phyloP scores from a whole-genome alignment of 2,329 filamentous ascomycete species.

The Beauveria varroae region DNA sequence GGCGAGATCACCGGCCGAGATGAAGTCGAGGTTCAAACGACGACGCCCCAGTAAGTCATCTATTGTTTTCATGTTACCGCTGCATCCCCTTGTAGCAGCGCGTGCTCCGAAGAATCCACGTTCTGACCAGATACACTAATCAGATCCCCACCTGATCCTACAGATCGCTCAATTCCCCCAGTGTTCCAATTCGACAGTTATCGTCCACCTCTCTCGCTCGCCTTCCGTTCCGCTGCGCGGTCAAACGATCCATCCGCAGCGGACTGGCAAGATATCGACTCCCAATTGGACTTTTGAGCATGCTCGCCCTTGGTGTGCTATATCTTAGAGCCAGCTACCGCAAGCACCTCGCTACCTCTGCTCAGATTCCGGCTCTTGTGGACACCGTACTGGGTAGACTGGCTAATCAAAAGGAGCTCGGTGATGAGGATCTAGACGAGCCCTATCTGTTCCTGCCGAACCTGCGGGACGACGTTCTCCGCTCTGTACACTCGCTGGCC shows the following conservation, averaged over 20 bases:
- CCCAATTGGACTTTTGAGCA: constrained; percentile 62
- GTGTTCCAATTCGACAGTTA: constrained; percentile 57
- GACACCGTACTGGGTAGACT: constrained; percentile 77
- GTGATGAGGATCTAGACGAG: constrained; percentile 60
- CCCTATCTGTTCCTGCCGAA: constrained; percentile 82
- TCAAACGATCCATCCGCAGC: constrained; percentile 71
- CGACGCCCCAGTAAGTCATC: constrained; percentile 44
- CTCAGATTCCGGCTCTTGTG: constrained; percentile 75
- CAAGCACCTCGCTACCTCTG: constrained; percentile 55
- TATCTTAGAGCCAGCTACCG: constrained; percentile 61
- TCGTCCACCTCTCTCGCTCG: constrained; percentile 84
- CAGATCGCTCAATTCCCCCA: constrained; percentile 61
- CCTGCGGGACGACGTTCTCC: constrained; percentile 81
- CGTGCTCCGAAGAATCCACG: constrained; percentile 12
- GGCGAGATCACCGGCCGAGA: constrained; percentile 61
- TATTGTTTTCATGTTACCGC: constrained; percentile 16
- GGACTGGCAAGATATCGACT: constrained; percentile 81
- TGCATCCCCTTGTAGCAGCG: constrained; percentile 8
- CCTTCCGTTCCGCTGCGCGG: constrained; percentile 76
- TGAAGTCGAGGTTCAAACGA: constrained; percentile 43
- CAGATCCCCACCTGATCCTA: constrained; percentile 66
- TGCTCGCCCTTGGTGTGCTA: constrained; percentile 39
- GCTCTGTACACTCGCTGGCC: constrained; percentile 68
- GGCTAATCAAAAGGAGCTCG: constrained; percentile 74
- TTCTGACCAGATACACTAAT: constrained; percentile 68